phyloP scores from a whole-genome alignment of 2,329 filamentous ascomycete species.

The Truncatella angustata region DNA sequence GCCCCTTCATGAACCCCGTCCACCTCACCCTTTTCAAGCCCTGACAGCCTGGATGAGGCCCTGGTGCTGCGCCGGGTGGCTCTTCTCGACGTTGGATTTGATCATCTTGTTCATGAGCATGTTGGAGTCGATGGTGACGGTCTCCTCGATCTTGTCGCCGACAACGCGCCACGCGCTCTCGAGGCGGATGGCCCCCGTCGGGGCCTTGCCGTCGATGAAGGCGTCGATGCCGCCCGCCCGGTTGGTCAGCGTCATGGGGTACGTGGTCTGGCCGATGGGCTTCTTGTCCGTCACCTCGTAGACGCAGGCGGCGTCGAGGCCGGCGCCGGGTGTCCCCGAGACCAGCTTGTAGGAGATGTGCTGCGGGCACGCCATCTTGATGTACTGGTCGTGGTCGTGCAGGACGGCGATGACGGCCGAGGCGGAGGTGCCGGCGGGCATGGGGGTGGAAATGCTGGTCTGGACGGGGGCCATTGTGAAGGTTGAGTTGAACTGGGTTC shows the following conservation, averaged over 20 bases:
- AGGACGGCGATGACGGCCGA: constrained; percentile 22
- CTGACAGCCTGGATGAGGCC: constrained; percentile 13
- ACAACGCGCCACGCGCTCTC: constrained; percentile 12
- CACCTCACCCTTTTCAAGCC: not conserved
- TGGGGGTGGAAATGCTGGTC: constrained; percentile 39
- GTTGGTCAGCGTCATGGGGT: constrained; percentile 25
- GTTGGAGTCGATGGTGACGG: constrained; percentile 26
- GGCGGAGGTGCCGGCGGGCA: constrained; percentile 22
- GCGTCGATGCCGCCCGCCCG: constrained; percentile 22
- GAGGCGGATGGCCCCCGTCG: constrained; percentile 22
- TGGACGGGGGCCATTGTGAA: constrained; percentile 18
- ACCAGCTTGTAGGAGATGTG: constrained; percentile 20
- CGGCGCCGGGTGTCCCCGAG: constrained; percentile 12
- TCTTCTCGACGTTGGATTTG: constrained; percentile 27
- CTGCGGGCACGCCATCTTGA: constrained; percentile 23
- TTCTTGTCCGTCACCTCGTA: constrained; percentile 26
- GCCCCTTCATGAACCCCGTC: not conserved
- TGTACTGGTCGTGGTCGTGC: constrained; percentile 47
- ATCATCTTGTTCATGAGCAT: constrained; percentile 26
- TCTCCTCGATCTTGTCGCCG: constrained; percentile 20
- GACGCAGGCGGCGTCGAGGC: constrained; percentile 14
- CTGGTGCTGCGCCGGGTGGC: constrained; percentile 21
- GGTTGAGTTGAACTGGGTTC: not conserved
- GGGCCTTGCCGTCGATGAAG: constrained; percentile 22
- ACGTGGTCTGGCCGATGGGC: constrained; percentile 39